Evolutionary conservation across 2,329 filamentous ascomycete genomes (phyloP), one percentile per base, ranked within the genome.

Genomic region (Leptosphaerulina australis): DNA sequence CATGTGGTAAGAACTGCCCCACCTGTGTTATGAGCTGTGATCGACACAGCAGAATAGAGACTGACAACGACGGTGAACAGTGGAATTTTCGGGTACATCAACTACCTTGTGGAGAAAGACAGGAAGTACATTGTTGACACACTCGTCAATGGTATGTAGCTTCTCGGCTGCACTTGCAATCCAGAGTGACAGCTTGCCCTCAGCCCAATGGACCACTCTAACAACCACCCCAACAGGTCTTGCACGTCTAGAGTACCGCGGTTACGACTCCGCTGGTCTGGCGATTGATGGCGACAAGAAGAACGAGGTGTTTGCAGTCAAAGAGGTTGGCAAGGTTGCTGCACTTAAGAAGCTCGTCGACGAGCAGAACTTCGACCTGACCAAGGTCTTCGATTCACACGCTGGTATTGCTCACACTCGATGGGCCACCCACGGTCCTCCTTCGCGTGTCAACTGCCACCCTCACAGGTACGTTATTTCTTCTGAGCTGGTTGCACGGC

Each of bases 101-200:
- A 97, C 82, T 97, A 97, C 80, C 82, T 97, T 75, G 91, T 97
- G 75, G 94, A 97, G 84, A 97, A 96, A 85, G 93, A 97, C 81
- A 86, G 94, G 76, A 92, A 90, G 79, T 95, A 88, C 80, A 96
- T 97, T 76, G 83, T 97, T 73, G 87, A 97, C 75, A 97, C 93
- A 58, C 83, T 99, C 66, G 88, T 97, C 76, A 97, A 97, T 81
- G 93, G 91, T 91, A 78, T 77, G 87, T 79, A 24, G 18, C 35
- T 21, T 12, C 24, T 15, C 25, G 29, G 36, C 36, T 41, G 48
- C 22, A 26, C 25, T 11, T 22, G 26, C 46, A 50, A 34, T 44
- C 8, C 34, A 22, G 39, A 28, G 48, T 15, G 25, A 24, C 41
- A 51, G 48, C 48, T 24, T 10, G 11, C 18, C 11, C 8, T 6